phyloP scores from a whole-genome alignment of 2,329 filamentous ascomycete genomes.

The Fusarium humuli region DNA sequence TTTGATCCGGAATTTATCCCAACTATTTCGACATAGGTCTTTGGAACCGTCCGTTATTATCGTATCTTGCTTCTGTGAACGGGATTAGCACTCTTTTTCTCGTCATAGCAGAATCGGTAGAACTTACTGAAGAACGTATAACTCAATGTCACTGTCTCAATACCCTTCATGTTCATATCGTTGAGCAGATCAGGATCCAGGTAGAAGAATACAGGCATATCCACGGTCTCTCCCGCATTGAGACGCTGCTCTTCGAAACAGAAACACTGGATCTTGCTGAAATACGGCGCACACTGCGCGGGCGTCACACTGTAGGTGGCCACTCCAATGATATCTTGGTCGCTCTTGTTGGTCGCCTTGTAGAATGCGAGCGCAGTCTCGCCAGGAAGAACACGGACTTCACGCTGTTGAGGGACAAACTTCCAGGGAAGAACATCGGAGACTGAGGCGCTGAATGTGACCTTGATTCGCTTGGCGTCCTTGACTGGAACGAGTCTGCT shows the following conservation, averaged over 20 bases:
- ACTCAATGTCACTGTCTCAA: slow-evolving; percentile 94
- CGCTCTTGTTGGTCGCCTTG: slow-evolving; percentile 91
- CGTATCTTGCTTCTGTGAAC: slow-evolving; percentile 58
- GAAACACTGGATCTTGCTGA: slow-evolving; percentile 99
- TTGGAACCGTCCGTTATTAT: slow-evolving; percentile 59
- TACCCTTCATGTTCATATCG: slow-evolving; percentile 91
- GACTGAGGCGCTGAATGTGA: slow-evolving; percentile 95
- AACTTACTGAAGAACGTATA: slow-evolving; percentile 98
- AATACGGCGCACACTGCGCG: slow-evolving; percentile 94
- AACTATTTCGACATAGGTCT: slow-evolving; percentile 50
- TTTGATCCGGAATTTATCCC: slow-evolving; percentile 18
- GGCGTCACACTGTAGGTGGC: slow-evolving; percentile 98
- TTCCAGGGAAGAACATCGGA: slow-evolving; percentile 98
- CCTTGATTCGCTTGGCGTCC: slow-evolving; percentile 84
- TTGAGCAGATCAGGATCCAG: slow-evolving; percentile 95
- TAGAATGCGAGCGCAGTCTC: slow-evolving; percentile 98
- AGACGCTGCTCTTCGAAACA: slow-evolving; percentile 98
- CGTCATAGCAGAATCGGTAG: neutral
- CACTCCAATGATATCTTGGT: slow-evolving; percentile 95
- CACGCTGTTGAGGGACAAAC: slow-evolving; percentile 94
- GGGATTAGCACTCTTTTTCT: slow-evolving; percentile 50
- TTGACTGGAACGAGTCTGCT: slow-evolving; percentile 84
- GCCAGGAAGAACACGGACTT: slow-evolving; percentile 93
- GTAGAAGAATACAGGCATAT: slow-evolving; percentile 99
- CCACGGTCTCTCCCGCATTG: slow-evolving; percentile 94